phyloP scores from a whole-genome alignment of 805 yeast genomes.

The Torulaspora quercuum region DNA sequence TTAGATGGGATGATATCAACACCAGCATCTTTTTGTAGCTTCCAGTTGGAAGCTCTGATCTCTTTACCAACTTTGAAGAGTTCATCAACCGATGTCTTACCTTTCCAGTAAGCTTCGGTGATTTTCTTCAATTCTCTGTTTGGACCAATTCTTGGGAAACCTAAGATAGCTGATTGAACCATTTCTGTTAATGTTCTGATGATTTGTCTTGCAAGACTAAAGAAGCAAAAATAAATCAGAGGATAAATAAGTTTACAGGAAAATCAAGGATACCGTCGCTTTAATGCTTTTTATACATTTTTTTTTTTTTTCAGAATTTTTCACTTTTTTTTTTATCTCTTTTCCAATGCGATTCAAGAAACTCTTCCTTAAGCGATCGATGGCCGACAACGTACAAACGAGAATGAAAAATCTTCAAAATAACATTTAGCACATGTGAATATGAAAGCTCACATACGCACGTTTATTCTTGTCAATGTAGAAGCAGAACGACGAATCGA shows the following conservation, averaged over 20 bases:
- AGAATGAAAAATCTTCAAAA: no score
- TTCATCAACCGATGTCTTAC: slow-evolving; percentile 84
- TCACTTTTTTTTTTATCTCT: neutral
- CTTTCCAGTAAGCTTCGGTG: slow-evolving; percentile 98
- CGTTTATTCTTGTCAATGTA: no score
- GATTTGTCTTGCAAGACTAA: slow-evolving; percentile 1
- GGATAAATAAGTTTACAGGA: slow-evolving; percentile 5
- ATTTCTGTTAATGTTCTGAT: slow-evolving; percentile 40
- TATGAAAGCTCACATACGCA: no score
- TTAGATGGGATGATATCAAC: slow-evolving; percentile 96
- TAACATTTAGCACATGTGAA: no score
- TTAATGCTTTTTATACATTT: slow-evolving; percentile 5
- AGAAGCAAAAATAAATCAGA: no score
- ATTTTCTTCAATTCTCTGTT: slow-evolving; percentile 98
- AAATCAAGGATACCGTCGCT: no score
- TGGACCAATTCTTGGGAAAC: slow-evolving; percentile 99
- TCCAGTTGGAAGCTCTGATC: slow-evolving; percentile 95
- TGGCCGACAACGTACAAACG: no score
- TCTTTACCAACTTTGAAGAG: slow-evolving; percentile 90
- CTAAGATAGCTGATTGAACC: slow-evolving; percentile 97
- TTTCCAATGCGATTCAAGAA: slow-evolving; percentile 1
- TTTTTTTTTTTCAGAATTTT: slow-evolving; percentile 1
- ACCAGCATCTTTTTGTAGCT: slow-evolving; percentile 94
- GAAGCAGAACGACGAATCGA: no score
- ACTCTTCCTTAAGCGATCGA: no score